Base-by-base conservation (phyloP, 2,329 filamentous ascomycete species). In the Colletotrichum nymphaeae region DNA sequence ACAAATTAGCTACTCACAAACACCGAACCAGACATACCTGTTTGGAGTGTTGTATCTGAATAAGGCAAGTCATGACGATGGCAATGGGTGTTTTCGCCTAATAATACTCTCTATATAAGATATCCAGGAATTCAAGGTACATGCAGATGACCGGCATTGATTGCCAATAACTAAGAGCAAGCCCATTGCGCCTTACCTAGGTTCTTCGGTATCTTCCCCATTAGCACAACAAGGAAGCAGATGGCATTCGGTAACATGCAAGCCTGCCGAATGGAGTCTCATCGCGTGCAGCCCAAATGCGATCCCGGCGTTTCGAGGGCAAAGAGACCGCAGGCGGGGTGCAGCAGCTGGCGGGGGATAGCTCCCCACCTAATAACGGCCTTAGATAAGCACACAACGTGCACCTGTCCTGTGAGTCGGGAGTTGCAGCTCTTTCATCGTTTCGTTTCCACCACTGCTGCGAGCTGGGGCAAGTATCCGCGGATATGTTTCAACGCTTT, bases 291-390 rank as follows among this genome's bases (percentile, higher is more conserved):
- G 64, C 22, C 58, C 37, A 1, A 55, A 32, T 58, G 69, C 19
- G 66, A 64, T 63, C 59, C 59, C 49, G 37, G n/a, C 49, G 35
- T 56, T 56, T 66, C 52, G 12, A 72, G 57, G 26, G 52, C 52
- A 46, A 4, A 19, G 52, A 42, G 60, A 14, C 37, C 37, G 37
- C 37, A 7, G 37, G 71, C 67, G 71, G 71, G 71, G 71, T 66
- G 70, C 67, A 71, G 60, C 42, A 65, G 24, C 65, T 42, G 66
- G 67, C 42, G 52, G 67, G 67, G 42, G 60, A 28, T 70, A 65
- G 70, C 60, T 73, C 71, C 56, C 62, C 71, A 65, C 71, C 22
- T 70, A 30, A 14, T 49, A 63, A 56, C 19, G 42, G 42, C 19
- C 42, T 49, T 49, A 49, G 42, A 49, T 49, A 49, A 49, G 19